Conservation (phyloP, 805 yeast genomes). For the Saturnispora bothae region DNA sequence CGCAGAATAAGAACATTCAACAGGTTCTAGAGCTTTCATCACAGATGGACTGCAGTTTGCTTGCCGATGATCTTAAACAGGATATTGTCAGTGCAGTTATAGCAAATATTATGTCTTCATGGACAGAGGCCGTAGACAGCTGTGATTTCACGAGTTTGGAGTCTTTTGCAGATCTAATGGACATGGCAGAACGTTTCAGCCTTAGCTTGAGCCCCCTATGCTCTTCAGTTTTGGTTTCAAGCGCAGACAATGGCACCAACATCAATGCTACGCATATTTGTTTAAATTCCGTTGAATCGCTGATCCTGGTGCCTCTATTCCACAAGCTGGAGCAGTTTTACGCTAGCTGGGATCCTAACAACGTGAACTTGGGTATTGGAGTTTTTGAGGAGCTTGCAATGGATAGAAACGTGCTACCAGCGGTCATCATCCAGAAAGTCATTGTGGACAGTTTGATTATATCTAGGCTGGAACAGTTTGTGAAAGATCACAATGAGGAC, state of each 20-base stretch:
- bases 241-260: neutral
- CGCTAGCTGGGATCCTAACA: conserved; percentile 4
- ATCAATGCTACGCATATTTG: neutral
- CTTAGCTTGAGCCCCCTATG: too few species aligned
- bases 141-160: conserved; percentile 33
- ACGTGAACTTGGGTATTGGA: conserved; percentile 6
- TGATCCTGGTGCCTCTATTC: conserved; percentile 8
- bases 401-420: conserved; percentile 11
- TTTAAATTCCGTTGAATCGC: conserved; percentile 4
- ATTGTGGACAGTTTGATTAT: conserved; percentile 1
- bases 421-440: neutral
- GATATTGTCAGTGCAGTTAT: conserved; percentile 12
- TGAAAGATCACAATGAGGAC: conserved; percentile 4
- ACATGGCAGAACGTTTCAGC: neutral
- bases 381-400: conserved; percentile 27
- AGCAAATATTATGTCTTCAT: conserved; percentile 17
- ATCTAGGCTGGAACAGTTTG: neutral
- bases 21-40: too few species aligned
- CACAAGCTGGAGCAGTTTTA: conserved; percentile 5
- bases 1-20: neutral
- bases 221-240: neutral
- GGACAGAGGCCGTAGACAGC: conserved; percentile 14
- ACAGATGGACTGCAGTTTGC: neutral
- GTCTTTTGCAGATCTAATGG: conserved; percentile 20
- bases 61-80: conserved; percentile 5